Conservation (phyloP, 352 stramenopile species). For the Pythium monospermum region DNA sequence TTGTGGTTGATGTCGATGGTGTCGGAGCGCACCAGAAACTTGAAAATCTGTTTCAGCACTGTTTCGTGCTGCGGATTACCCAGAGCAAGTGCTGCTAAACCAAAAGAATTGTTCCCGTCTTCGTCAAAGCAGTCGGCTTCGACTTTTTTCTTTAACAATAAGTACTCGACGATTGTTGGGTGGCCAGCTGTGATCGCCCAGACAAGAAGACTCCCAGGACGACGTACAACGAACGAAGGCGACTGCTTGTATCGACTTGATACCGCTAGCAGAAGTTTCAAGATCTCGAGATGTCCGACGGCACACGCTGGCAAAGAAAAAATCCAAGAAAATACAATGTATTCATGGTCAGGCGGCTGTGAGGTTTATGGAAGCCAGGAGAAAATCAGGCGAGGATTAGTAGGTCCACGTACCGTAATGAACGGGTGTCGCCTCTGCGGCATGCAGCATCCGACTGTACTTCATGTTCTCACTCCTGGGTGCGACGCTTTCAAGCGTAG, state of each 20-base stretch:
- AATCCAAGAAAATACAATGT: too few species aligned
- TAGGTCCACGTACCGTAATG: slow-evolving; percentile 54
- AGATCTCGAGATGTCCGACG: slow-evolving; percentile 45
- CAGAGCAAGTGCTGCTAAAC: slow-evolving; percentile 42
- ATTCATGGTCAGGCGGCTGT: too few species aligned
- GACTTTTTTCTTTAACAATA: slow-evolving; percentile 38
- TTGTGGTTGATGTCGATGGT: slow-evolving; percentile 64
- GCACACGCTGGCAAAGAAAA: slow-evolving; percentile 32
- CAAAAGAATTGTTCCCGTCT: slow-evolving; percentile 65
- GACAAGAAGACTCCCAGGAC: slow-evolving; percentile 49
- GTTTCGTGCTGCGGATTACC: slow-evolving; percentile 8
- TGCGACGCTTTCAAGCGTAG: slow-evolving; percentile 43
- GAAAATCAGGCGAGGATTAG: too few species aligned
- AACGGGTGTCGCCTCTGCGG: slow-evolving; percentile 50
- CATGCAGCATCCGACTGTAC: slow-evolving; percentile 44
- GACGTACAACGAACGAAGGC: slow-evolving; percentile 15
- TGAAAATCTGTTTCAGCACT: slow-evolving; percentile 30
- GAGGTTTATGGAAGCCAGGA: too few species aligned
- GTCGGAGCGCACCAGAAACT: slow-evolving; percentile 22
- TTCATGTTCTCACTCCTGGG: slow-evolving; percentile 51
- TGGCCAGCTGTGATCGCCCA: slow-evolving; percentile 55
- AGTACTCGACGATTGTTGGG: slow-evolving; percentile 34
- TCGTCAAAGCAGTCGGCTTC: slow-evolving; percentile 63
- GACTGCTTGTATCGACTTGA: slow-evolving; percentile 12
- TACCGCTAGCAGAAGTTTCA: slow-evolving; percentile 48